Evolutionary conservation across 2,329 filamentous ascomycete genomes (phyloP), one percentile per base, ranked within the genome.

Genomic region (Calonectria leucothoes): DNA sequence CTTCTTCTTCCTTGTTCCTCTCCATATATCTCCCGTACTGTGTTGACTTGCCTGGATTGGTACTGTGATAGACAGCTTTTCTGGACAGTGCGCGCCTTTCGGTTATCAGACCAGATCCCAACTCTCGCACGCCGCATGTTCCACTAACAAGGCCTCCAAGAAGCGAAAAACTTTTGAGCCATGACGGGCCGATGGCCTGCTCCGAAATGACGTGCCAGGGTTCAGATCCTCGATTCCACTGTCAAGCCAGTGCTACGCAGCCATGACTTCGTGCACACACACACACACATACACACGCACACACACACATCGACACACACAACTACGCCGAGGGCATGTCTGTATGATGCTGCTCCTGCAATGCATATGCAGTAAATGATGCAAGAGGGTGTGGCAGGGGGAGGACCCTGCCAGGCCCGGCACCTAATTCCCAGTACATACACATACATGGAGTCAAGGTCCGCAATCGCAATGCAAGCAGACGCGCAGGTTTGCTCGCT

Each of bases 291-390:
- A n/a, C n/a, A n/a, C n/a, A n/a, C n/a, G n/a, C n/a, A n/a, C n/a
- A n/a, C n/a, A n/a, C n/a, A n/a, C n/a, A n/a, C n/a, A n/a, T n/a
- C n/a, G 25, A 23, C 55, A 39, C 55, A 37, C 33, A 61, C 37
- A 37, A 8, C 55, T 6, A 61, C 55, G 52, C 35, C 33, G 37
- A 61, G 23, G 55, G 33, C 31, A 59, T 37, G 55, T 59, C 33
- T 59, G 55, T 37, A 33, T 71, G 64, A 61, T 69, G 70, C 63
- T 69, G 72, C 69, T 77, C 71, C 59, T 79, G 74, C 75, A 76
- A 69, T 75, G 72, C 70, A 76, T 27, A 70, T 76, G 75, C 74
- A 72, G 48, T 72, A 70, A 70, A 57, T 71, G 69, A 78, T 79
- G 77, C 77, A 79, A 75, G 71, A 69, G 48, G 55, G 66, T 71